Evolutionary conservation across 345 rosid species (phyloP).

Genomic region (Brassica rapa): DNA sequence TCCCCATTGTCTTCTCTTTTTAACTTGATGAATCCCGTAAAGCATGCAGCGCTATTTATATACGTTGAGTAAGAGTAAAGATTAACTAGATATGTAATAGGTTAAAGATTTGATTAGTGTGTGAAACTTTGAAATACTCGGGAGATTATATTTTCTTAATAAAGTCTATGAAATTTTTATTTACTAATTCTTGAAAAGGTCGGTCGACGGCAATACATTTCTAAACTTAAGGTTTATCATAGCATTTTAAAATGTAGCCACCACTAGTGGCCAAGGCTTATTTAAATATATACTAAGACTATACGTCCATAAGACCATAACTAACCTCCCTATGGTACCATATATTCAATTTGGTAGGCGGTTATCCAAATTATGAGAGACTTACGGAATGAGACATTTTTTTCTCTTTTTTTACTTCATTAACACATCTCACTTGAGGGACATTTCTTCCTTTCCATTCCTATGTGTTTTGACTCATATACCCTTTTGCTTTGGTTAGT

Average conservation of each 20-base stretch:
- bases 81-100: not conserved
- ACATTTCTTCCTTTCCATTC: too few species aligned
- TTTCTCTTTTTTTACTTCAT: too few species aligned
- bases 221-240: not conserved
- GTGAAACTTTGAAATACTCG: not conserved
- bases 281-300: not conserved
- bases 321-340: constrained; percentile 4
- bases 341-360: constrained; percentile 11
- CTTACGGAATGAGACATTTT: too few species aligned
- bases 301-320: not conserved
- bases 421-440: too few species aligned
- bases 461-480: too few species aligned
- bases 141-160: not conserved
- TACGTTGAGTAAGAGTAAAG: not conserved
- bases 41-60: constrained; percentile 19
- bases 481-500: too few species aligned
- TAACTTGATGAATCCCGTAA: not conserved
- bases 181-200: not conserved
- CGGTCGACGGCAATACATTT: constrained; percentile 13
- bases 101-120: constrained; percentile 13
- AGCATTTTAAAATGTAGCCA: not conserved
- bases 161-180: constrained; percentile 3
- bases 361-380: too few species aligned
- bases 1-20: constrained; percentile 54
- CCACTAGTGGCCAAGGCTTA: not conserved